Conservation (phyloP, 1,284 basidiomycete genomes). For the Heterobasidion occidentale region DNA sequence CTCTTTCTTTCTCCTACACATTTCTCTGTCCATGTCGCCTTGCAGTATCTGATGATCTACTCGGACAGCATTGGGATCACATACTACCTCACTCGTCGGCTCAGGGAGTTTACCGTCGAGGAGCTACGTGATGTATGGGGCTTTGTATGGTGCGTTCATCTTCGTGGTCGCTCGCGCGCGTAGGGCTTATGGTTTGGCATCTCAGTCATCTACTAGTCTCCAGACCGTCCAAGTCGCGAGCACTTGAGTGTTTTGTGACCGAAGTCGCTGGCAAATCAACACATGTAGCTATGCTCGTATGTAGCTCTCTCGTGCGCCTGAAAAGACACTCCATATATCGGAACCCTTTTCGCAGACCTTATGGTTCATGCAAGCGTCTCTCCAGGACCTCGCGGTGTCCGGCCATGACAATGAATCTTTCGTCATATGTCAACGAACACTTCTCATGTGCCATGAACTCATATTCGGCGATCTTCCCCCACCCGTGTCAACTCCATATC, state of each 20-base stretch:
- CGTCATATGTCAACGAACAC: conserved; percentile 85
- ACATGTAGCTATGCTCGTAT: conserved; percentile 87
- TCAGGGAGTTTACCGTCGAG: conserved; percentile 68
- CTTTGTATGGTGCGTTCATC: conserved; percentile 73
- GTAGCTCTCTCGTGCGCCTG: conserved; percentile 27
- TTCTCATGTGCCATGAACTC: conserved; percentile 93
- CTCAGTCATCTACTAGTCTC: conserved; percentile 86
- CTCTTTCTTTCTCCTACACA: conserved; percentile 86
- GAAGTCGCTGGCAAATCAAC: conserved; percentile 83
- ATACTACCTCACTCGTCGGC: conserved; percentile 85
- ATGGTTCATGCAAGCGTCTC: conserved; percentile 95
- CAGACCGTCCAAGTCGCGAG: conserved; percentile 81
- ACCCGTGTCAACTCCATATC: conserved; percentile 58
- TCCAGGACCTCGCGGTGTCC: conserved; percentile 74
- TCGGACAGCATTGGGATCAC: conserved; percentile 93
- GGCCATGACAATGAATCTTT: conserved; percentile 75
- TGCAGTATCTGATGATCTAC: conserved; percentile 84
- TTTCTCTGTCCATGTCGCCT: conserved; percentile 87
- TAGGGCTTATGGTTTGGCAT: conserved; percentile 11
- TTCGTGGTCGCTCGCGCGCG: conserved; percentile 6
- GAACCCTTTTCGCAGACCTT: conserved; percentile 57
- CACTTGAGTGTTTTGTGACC: conserved; percentile 87
- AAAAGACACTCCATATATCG: conserved; percentile 3
- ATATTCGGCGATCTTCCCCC: conserved; percentile 88
- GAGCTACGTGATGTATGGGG: conserved; percentile 95